A percentile compares a stretch with the other conserved stretches of the same genome.
phyloP scores from a whole-genome alignment of 352 stramenopile genomes.

The Globisporangium ultimum region DNA sequence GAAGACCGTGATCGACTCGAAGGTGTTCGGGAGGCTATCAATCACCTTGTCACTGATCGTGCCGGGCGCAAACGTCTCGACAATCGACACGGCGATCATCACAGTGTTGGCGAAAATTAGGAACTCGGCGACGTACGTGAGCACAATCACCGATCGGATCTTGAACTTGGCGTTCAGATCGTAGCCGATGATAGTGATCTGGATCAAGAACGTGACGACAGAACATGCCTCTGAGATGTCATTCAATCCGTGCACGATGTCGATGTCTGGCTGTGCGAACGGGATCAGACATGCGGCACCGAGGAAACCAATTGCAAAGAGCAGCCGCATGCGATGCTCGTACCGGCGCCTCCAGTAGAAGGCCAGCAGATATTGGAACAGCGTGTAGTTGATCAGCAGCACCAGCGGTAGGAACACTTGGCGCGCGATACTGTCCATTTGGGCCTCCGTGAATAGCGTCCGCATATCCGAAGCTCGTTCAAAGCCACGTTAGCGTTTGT shows the following conservation, averaged over 20 bases:
- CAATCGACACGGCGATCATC: not conserved
- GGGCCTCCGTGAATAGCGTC: slow-evolving; percentile 20
- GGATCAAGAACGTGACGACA: slow-evolving; percentile 31
- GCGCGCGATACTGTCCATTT: slow-evolving; percentile 15
- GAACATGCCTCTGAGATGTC: slow-evolving; percentile 33
- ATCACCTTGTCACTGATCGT: slow-evolving; percentile 10
- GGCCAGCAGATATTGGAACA: slow-evolving; percentile 32
- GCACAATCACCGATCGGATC: slow-evolving; percentile 19
- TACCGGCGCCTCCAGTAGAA: slow-evolving; percentile 19
- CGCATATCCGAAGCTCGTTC: slow-evolving; percentile 10
- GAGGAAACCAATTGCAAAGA: slow-evolving; percentile 5
- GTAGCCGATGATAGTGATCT: slow-evolving; percentile 34
- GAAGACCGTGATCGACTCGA: slow-evolving; percentile 25
- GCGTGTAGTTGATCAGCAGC: slow-evolving; percentile 38
- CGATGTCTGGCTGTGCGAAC: slow-evolving; percentile 17
- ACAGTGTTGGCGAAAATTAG: slow-evolving; percentile 15
- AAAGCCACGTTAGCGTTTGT: slow-evolving; percentile 5
- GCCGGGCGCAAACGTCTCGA: slow-evolving; percentile 1
- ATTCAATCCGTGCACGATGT: slow-evolving; percentile 20
- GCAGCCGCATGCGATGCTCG: slow-evolving; percentile 2
- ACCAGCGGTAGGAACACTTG: slow-evolving; percentile 27
- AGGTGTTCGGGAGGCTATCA: slow-evolving; percentile 19
- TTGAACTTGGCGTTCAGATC: slow-evolving; percentile 24
- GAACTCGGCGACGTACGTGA: slow-evolving; percentile 20
- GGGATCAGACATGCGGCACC: slow-evolving; percentile 17